Evolutionary conservation across 2,329 filamentous ascomycete genomes (phyloP).

Genomic region (Exophiala lecanii-corni): DNA sequence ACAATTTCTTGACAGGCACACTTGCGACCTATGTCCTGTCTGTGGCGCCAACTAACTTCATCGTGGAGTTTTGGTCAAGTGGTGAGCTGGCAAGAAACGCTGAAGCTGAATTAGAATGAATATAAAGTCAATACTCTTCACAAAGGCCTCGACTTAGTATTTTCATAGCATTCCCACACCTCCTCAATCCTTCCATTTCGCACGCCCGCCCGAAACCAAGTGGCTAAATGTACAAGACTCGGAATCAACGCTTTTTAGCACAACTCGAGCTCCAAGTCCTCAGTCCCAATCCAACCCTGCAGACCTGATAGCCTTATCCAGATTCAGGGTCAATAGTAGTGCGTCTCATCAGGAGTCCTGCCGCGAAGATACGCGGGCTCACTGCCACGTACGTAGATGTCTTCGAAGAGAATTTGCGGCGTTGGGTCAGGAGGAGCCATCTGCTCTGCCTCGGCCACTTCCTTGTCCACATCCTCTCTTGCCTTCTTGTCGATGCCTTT

Average conservation of each 20-base stretch:
- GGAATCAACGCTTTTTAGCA: slow-evolving; percentile 5
- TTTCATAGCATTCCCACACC: too few relatives aligned
- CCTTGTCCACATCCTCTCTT: slow-evolving; percentile 74
- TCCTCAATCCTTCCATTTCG: background rate
- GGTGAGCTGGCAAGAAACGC: too few relatives aligned
- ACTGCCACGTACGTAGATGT: slow-evolving; percentile 85
- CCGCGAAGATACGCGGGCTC: slow-evolving; percentile 88
- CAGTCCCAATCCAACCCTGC: too few relatives aligned
- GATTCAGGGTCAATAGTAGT: slow-evolving; percentile 56
- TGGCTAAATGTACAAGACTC: background rate
- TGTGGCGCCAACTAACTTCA: too few relatives aligned
- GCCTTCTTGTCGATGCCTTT: slow-evolving; percentile 96
- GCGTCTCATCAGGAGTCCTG: slow-evolving; percentile 86
- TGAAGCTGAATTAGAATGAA: too few relatives aligned
- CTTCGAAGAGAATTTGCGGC: slow-evolving; percentile 83
- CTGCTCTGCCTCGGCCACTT: slow-evolving; percentile 84
- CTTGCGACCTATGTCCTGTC: too few relatives aligned
- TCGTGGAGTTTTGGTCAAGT: too few relatives aligned
- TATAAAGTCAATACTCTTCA: too few relatives aligned
- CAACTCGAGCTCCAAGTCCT: too few relatives aligned
- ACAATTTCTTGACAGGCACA: too few relatives aligned
- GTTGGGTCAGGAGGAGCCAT: slow-evolving; percentile 78
- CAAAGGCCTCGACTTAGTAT: too few relatives aligned
- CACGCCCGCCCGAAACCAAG: background rate
- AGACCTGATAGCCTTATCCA: too few relatives aligned